Evolutionary conservation across 208 protist species (phyloP), one percentile per base, ranked within the genome.

Genomic region (Crithidia sp.): DNA sequence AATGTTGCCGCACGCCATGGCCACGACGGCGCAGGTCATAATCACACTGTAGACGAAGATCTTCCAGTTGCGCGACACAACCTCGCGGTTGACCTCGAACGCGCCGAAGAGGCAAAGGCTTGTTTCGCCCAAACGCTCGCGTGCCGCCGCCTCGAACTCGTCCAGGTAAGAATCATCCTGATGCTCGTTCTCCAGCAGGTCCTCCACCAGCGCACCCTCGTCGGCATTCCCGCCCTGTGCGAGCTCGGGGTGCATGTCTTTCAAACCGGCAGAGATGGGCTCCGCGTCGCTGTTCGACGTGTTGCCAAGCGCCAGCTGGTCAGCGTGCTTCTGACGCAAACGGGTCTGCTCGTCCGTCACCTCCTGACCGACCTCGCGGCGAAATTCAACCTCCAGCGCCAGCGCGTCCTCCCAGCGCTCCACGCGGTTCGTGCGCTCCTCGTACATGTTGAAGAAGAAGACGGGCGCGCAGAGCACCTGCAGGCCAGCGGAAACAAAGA

Each of bases 371-470:
- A 64, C 39, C 58, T 82, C 77, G 17, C 69, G 44, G 60, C 75
- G 55, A 17, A 76, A 8, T 50, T 84, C 65, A 13, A 50, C 58
- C 50, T 76, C 67, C 6, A 79, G 37, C 3, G 80, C 61, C 54
- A 72, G 14, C 17, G 59, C 64, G 71, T 91, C 85, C 44, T 85
- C 79, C 16, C 19, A 14, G 50, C 86, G 87, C 57, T 90, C 86
- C 47, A 72, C 79, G 6, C 66, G 65, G 74, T 94, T 92, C 12
- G 17, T 67, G 14, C 66, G n/a, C 85, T 94, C 89, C 41, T 69
- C 86, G 56, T 83, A 87, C 79, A 77, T 76, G 78, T 94, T 94
- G 54, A 88, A 82, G 52, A 86, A n/a, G 57, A 86, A 90, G 71
- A 92, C 68, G 19, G 81, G 4, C 12, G 52, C 54, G 4, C 77